Percentiles rank a stretch among this genome's conserved stretches.
phyloP scores from a whole-genome alignment of 2,329 filamentous ascomycete genomes.

The Lasiodiplodia gonubiensis region DNA sequence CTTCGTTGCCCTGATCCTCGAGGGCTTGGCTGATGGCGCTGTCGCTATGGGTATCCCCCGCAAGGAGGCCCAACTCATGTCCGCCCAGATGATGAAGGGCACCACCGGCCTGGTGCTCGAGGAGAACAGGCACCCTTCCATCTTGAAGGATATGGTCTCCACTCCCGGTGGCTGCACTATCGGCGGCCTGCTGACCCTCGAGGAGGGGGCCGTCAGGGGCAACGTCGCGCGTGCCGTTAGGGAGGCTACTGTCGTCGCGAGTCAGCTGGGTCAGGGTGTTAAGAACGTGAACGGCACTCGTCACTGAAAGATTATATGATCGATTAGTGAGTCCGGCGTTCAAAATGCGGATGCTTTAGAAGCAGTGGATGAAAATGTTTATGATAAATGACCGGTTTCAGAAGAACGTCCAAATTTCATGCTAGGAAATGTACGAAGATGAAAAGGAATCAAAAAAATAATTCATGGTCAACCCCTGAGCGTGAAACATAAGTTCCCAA shows the following conservation, averaged over 20 bases:
- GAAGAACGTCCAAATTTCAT: neutral
- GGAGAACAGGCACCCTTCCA: conserved; percentile 74
- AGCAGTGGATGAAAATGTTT: neutral
- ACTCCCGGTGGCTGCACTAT: conserved; percentile 82
- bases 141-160: conserved; percentile 76
- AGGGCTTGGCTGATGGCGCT: conserved; percentile 76
- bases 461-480: neutral
- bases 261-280: conserved; percentile 65
- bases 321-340: neutral
- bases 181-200: conserved; percentile 72
- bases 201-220: conserved; percentile 73
- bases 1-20: conserved; percentile 76
- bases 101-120: conserved; percentile 70
- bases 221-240: conserved; percentile 71
- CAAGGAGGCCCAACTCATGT: conserved; percentile 76
- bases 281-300: conserved; percentile 55
- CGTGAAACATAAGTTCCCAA: neutral
- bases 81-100: conserved; percentile 78
- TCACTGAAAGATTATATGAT: conserved; percentile 30
- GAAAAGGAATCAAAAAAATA: neutral
- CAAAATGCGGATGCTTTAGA: neutral
- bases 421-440: neutral
- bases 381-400: neutral
- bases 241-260: conserved; percentile 73
- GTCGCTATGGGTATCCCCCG: conserved; percentile 79